Percentiles rank a stretch among this genome's conserved stretches.
Conservation (phyloP, 2,329 filamentous ascomycete species). For the Trichoderma simmonsii region DNA sequence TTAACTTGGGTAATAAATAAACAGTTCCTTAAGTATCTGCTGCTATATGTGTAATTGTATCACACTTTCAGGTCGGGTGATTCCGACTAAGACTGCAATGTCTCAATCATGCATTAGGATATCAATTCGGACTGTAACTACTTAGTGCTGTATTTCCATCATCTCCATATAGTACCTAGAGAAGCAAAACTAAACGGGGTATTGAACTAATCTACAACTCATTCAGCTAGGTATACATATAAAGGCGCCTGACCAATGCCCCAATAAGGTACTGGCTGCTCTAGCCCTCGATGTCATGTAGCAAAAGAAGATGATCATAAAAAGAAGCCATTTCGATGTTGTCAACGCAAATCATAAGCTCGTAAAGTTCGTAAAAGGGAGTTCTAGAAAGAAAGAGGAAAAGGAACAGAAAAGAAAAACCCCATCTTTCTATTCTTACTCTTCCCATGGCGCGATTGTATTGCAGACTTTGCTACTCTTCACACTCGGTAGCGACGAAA, state of each 20-base stretch:
- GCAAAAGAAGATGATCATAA: not conserved
- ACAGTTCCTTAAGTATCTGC: too few species aligned
- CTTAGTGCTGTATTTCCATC: not conserved
- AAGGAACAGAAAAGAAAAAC: not conserved
- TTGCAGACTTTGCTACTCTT: conserved; percentile 31
- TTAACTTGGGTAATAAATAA: not conserved
- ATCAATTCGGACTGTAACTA: not conserved
- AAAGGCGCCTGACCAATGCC: not conserved
- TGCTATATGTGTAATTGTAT: not conserved
- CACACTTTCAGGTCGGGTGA: not conserved
- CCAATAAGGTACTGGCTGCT: not conserved
- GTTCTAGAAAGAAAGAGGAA: not conserved
- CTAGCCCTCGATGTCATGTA: not conserved
- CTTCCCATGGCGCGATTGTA: conserved; percentile 34
- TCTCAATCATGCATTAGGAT: not conserved
- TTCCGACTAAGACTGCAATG: not conserved
- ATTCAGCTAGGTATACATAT: not conserved
- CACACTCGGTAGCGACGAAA: conserved; percentile 32
- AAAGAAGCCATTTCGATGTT: not conserved
- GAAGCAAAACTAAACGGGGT: not conserved
- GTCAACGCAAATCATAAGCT: conserved; percentile 12
- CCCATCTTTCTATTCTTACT: conserved; percentile 13
- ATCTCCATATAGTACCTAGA: not conserved
- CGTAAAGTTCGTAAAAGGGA: not conserved
- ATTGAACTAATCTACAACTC: not conserved